A percentile compares a stretch with the other conserved stretches of the same genome.
phyloP scores from a whole-genome alignment of 2,329 filamentous ascomycete genomes.

The Aphanocladium album region DNA sequence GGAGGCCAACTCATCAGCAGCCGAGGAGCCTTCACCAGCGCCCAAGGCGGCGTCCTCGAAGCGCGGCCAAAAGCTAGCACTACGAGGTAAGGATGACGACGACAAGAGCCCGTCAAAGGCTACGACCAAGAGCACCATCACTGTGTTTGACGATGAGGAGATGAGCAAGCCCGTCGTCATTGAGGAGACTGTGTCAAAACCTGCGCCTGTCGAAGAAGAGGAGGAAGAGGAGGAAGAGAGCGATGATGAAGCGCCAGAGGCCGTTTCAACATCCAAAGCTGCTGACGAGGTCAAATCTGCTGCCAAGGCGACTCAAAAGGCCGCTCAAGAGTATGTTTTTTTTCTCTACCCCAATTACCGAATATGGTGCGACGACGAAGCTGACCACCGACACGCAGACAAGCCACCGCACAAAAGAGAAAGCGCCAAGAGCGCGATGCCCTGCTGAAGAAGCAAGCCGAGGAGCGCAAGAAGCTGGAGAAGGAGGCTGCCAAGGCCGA shows the following conservation, averaged over 20 bases:
- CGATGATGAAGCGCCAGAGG: constrained; percentile 54
- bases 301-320: constrained; percentile 42
- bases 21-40: constrained; percentile 12
- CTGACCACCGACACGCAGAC: constrained; percentile 30
- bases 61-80: constrained; percentile 27
- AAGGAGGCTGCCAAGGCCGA: constrained; percentile 19
- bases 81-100: constrained; percentile 26
- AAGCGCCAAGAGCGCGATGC: constrained; percentile 53
- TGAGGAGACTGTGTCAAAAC: constrained; percentile 13
- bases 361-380: not conserved
- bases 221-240: constrained; percentile 38
- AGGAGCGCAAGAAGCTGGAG: constrained; percentile 38
- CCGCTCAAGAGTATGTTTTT: constrained; percentile 45
- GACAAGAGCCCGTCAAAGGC: not conserved
- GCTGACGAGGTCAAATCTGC: constrained; percentile 43
- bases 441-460: constrained; percentile 51
- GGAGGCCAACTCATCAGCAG: constrained; percentile 16
- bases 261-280: constrained; percentile 48
- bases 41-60: constrained; percentile 17
- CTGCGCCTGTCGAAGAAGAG: constrained; percentile 22
- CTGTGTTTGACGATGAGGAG: constrained; percentile 32
- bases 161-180: constrained; percentile 17
- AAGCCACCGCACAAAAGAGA: constrained; percentile 46
- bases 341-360: not conserved
- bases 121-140: constrained; percentile 20